Base-by-base conservation (phyloP, 2,329 filamentous ascomycete genomes). In the Venturia asperata region DNA sequence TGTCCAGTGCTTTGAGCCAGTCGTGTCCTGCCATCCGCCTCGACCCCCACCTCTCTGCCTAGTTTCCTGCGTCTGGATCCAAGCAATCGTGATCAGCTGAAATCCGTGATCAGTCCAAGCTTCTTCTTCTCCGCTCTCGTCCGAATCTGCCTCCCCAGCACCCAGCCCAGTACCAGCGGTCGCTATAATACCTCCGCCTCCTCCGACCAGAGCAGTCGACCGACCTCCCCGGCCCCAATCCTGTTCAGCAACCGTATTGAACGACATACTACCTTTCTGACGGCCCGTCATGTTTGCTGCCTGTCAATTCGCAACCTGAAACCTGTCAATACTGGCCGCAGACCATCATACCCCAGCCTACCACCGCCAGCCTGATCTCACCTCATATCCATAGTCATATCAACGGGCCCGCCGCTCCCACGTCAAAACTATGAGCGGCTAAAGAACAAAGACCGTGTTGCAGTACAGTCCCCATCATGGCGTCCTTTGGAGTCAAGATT, bases 401-500 rank as follows among this genome's bases (percentile, higher is more conserved):
- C 21, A 17, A 37, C 6, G 5, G 21, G 19, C 24, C 10, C 11
- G 24, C 49, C 24, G 24, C 49, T 56, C 49, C 27, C 10, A 56
- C 49, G 11, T 37, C 52, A 37, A 58, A n/a, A n/a, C n/a, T 5
- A 58, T 58, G 52, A n/a, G 15, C 52, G 15, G 30, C 15, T 58
- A n/a, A 58, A 34, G 30, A 34, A 34, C 49, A 34, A 37, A 17
- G 13, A n/a, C 52, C 37, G 27, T n/a, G 9, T 37, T n/a, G n/a
- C 30, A 34, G 15, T 58, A 9, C 30, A 37, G 52, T 58, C 30
- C 30, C 37, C 52, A n/a, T 37, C 52, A 63, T 63, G 62, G 47
- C 62, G 19, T 63, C 70, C 71, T 68, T 70, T 67, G 66, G 66
- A 68, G 37, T 67, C 72, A 47, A 55, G 34, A 34, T 17, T n/a